Conservation (phyloP, 148 eudicot genomes). For the Amaranthus palmeri region DNA sequence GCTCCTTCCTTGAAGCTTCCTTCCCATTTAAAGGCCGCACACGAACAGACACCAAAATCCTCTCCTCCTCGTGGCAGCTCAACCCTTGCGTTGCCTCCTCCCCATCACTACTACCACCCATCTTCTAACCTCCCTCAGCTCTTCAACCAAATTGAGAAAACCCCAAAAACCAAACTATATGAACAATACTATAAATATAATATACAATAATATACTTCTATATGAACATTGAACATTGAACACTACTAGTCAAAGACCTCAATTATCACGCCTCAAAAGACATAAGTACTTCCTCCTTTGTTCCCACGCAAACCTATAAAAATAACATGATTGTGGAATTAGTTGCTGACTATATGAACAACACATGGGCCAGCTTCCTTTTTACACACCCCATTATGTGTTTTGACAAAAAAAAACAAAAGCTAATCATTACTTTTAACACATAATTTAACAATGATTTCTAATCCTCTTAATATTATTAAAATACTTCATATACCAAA, state of each 20-base stretch:
- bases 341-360: slow-evolving; percentile 21
- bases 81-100: slow-evolving; percentile 22
- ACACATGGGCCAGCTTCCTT: slow-evolving; percentile 35
- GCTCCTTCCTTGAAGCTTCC: slow-evolving; percentile 64
- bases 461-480: slow-evolving; percentile 10
- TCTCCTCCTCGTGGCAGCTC: slow-evolving; percentile 47
- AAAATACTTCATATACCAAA: slow-evolving; percentile 3
- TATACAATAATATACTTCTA: neutral
- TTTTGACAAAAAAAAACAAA: slow-evolving; percentile 5
- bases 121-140: slow-evolving; percentile 17
- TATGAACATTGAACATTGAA: neutral
- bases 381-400: slow-evolving; percentile 24
- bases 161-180: neutral
- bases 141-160: neutral
- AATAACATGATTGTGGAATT: slow-evolving; percentile 5
- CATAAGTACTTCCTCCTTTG: neutral
- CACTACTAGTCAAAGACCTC: slow-evolving; percentile 9
- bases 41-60: slow-evolving; percentile 80
- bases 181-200: slow-evolving; percentile 1
- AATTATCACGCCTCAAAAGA: slow-evolving; percentile 11
- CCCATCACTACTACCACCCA: slow-evolving; percentile 38
- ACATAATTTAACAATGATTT: slow-evolving; percentile 25
- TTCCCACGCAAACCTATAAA: slow-evolving; percentile 9
- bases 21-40: slow-evolving; percentile 84
- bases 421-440: slow-evolving; percentile 22